Evolutionary conservation across 225 moss, liverwort and hornwort genomes (phyloP), one percentile per base, ranked within the genome.

Genomic region (Bryum argenteum): DNA sequence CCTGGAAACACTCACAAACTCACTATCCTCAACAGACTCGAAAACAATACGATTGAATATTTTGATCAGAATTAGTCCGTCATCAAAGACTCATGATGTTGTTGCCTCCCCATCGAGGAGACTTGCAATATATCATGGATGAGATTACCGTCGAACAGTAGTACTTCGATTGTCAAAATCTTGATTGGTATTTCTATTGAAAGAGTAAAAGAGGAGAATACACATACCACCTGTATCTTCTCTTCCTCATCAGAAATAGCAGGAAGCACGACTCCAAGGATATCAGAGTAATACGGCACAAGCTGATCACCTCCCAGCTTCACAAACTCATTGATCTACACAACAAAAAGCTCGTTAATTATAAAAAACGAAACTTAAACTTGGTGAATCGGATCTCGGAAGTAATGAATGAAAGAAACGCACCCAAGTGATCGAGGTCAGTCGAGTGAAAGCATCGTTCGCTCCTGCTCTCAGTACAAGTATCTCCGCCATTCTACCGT

Each of bases 401-500:
- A 18, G 5, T 48, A 21, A 45, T 21, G n/a, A 20, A n/a, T 38
- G 20, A 37, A 75, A 64, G 20, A 66, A 66, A 55, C 81, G 50
- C 37, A 98, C 97, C 97, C 97, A 98, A 45, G 92, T 90, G 51
- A 98, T 91, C 24, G 97, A 83, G 39, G 94, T 94, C 45, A 92
- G 84, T 28, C 94, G 89, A 67, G 97, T 98, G 78, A 98, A 98
- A 61, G 92, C 97, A 81, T 98, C 92, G 40, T 73, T 66, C 75
- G 92, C 82, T 75, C 85, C 79, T 58, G 94, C 94, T 75, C 97
- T 92, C 82, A 92, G 92, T 74, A 98, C 94, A 82, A 98, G 80
- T 63, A 98, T 94, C 81, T 92, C 90, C 67, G 94, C 92, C 97
- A 98, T 98, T 83, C 92, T 89, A 51, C 94, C 97, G 40, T 98